Evolutionary conservation across 129 eudicot genomes (phyloP), one percentile per base, ranked within the genome.

Genomic region (Artemisia argyi): DNA sequence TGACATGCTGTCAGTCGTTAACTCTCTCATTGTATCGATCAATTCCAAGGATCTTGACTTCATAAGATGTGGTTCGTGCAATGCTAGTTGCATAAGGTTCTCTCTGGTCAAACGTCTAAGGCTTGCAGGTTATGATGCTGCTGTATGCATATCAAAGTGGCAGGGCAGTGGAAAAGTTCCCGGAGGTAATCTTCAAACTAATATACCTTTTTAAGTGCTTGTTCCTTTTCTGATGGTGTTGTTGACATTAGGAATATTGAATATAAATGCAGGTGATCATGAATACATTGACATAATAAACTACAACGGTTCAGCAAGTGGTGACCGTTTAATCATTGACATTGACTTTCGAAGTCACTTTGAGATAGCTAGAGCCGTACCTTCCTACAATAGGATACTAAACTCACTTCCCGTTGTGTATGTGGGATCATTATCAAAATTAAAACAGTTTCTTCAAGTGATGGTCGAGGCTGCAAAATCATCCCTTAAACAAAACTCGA

Each of bases 341-440:
- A 80, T 92, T 4, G 96, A 92, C 84, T 92, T 92, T 72, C 80
- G 93, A 7, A 92, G 96, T 82, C 97, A 92, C 79, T 92, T 92
- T 71, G 97, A 92, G 83, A 92, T 92, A 76, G 97, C 97, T 12
- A 83, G 97, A 85, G 93, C 97, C 9, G 96, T 92, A 49, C 87
- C 86, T 22, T 86, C 96, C 17, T 92, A 92, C 46, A 84, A 85
- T 20, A 62, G 81, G 50, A 81, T 92, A 35, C 48, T 88, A 59
- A 86, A 81, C 39, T 84, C 91, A 10, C 94, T 92, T 56, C 97
- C 97, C 0, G 89, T 83, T 48, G 86, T 84, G 15, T 92, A 84
- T 11, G 94, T 89, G n/a, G 97, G 97, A 58, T 79, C 97, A 46
- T 60, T 84, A 47, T 61, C 91, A 26, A 89, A 86, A 71, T 64